Evolutionary conservation across 257 asterid species (phyloP).

Genomic region (Ilex aquifolium): DNA sequence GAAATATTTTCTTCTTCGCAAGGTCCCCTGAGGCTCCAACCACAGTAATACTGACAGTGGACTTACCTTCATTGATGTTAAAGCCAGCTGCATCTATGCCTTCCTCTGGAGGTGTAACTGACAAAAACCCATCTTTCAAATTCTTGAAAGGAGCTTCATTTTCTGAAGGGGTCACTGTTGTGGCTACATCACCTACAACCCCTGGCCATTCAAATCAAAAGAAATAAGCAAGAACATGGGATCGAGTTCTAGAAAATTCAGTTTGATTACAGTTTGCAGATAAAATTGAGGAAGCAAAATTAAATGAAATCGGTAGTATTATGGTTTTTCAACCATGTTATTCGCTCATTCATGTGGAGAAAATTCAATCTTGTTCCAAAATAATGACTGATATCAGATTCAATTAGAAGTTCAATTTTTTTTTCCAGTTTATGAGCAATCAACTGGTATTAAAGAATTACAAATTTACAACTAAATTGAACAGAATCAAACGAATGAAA

Average conservation of each 20-base stretch:
- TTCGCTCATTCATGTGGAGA: too few relatives aligned
- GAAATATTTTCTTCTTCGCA: constrained; percentile 97
- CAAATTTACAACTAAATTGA: too few relatives aligned
- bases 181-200: constrained; percentile 36
- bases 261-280: too few relatives aligned
- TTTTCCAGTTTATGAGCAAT: too few relatives aligned
- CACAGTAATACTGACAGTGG: constrained; percentile 80
- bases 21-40: constrained; percentile 99
- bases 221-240: not conserved
- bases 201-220: constrained; percentile 5
- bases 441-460: too few relatives aligned
- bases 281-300: too few relatives aligned
- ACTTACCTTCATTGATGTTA: constrained; percentile 23
- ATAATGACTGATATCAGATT: too few relatives aligned
- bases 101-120: constrained; percentile 36
- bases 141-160: constrained; percentile 34
- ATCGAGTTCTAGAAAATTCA: not conserved
- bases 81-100: constrained; percentile 12
- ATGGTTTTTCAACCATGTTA: too few relatives aligned
- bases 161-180: constrained; percentile 19
- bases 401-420: too few relatives aligned
- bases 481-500: too few relatives aligned
- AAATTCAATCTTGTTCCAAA: too few relatives aligned
- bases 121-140: constrained; percentile 33
- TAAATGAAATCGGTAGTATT: too few relatives aligned